Conservation (phyloP, 768 basidiomycete species). For the Mrakia blollopis region DNA sequence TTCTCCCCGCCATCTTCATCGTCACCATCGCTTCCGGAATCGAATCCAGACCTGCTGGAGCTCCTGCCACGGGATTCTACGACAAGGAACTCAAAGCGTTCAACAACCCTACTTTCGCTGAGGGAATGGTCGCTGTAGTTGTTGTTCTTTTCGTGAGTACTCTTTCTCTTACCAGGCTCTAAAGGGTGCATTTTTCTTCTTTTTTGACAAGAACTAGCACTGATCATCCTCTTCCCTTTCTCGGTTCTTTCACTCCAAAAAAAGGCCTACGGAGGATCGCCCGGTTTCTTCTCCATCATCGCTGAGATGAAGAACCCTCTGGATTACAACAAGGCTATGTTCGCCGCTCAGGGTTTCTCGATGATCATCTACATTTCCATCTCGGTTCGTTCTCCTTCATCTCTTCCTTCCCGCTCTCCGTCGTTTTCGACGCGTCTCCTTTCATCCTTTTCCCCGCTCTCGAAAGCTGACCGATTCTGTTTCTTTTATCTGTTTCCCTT, state of each 20-base stretch:
- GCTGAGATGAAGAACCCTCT: conserved; percentile 45
- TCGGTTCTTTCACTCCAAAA: neutral
- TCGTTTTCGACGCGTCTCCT: neutral
- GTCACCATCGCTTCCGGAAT: conserved; percentile 30
- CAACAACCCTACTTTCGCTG: conserved; percentile 35
- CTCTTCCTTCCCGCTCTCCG: neutral
- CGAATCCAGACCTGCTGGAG: conserved; percentile 39
- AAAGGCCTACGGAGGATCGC: conserved; percentile 38
- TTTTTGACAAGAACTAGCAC: neutral
- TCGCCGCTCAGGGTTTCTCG: conserved; percentile 38
- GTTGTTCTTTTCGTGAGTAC: conserved; percentile 38
- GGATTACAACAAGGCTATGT: conserved; percentile 42
- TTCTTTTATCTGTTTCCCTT: neutral
- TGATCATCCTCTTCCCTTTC: neutral
- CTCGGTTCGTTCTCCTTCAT: conserved; percentile 4
- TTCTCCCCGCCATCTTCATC: conserved; percentile 31
- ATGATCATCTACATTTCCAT: conserved; percentile 33
- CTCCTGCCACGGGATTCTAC: conserved; percentile 32
- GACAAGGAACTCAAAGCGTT: conserved; percentile 37
- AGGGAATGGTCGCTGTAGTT: conserved; percentile 42
- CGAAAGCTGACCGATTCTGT: neutral
- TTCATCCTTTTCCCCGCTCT: no score
- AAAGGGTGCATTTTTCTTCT: no score
- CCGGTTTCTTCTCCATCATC: conserved; percentile 36
- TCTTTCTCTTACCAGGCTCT: neutral